phyloP scores from a whole-genome alignment of 106 monocot species.

The Xerophyta viscosa region DNA sequence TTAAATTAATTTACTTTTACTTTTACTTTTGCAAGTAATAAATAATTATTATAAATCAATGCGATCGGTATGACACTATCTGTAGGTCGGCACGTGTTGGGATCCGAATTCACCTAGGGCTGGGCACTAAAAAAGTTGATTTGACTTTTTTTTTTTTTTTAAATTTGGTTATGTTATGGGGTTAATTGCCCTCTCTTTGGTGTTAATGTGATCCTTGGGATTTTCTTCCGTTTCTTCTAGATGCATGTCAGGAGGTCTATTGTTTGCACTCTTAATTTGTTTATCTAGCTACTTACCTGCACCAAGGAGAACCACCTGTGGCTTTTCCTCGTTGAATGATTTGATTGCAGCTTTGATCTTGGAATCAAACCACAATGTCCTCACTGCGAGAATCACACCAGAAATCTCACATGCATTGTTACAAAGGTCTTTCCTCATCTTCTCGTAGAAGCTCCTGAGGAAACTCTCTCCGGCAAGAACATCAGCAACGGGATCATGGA shows the following conservation, averaged over 20 bases:
- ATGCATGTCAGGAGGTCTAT: background rate
- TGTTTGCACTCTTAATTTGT: background rate
- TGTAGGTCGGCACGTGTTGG: too few relatives aligned
- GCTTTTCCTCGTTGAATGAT: slow-evolving; percentile 17
- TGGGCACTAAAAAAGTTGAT: too few relatives aligned
- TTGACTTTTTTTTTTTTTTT: too few relatives aligned
- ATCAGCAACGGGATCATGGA: slow-evolving; percentile 67
- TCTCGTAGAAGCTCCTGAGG: slow-evolving; percentile 50
- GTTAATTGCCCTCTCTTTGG: too few relatives aligned
- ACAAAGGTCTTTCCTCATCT: slow-evolving; percentile 53
- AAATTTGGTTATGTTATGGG: too few relatives aligned
- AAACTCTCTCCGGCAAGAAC: slow-evolving; percentile 71
- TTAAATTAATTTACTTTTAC: too few relatives aligned
- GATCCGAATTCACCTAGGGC: too few relatives aligned
- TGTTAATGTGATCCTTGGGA: too few relatives aligned
- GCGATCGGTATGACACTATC: too few relatives aligned
- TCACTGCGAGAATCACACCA: slow-evolving; percentile 71
- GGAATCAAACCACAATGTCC: slow-evolving; percentile 86
- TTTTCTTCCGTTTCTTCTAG: background rate
- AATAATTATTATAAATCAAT: too few relatives aligned
- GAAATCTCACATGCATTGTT: slow-evolving; percentile 64
- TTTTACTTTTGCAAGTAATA: too few relatives aligned
- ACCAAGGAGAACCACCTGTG: slow-evolving; percentile 38
- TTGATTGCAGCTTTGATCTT: slow-evolving; percentile 57
- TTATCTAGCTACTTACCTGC: slow-evolving; percentile 77